Evolutionary conservation across 768 basidiomycete genomes (phyloP).

Genomic region (Tylopilus vinaceipallidus): DNA sequence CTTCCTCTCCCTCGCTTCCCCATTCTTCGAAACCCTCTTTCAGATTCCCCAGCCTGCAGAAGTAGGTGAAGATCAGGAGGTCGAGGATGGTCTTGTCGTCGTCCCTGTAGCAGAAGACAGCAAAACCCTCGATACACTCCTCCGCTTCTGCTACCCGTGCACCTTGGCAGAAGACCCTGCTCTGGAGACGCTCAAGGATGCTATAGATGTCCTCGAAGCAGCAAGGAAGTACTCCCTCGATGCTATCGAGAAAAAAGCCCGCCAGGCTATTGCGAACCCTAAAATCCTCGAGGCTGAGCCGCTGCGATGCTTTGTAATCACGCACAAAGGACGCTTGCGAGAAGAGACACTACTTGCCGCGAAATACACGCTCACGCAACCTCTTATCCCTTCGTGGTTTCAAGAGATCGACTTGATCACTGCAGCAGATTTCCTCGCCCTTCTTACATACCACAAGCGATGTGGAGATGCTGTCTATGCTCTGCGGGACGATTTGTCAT

Average conservation of each 20-base stretch:
- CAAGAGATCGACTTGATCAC: slow-evolving; percentile 29
- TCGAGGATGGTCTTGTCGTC: slow-evolving; percentile 14
- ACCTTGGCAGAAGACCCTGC: slow-evolving; percentile 22
- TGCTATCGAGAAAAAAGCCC: slow-evolving; percentile 12
- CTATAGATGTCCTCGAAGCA: slow-evolving; percentile 9
- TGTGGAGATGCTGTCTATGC: slow-evolving; percentile 15
- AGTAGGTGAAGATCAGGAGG: too few species aligned
- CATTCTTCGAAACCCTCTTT: slow-evolving; percentile 36
- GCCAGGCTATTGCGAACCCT: slow-evolving; percentile 18
- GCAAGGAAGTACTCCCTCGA: slow-evolving; percentile 21
- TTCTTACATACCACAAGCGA: slow-evolving; percentile 21
- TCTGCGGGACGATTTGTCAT: slow-evolving; percentile 1
- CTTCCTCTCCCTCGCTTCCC: neutral
- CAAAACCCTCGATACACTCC: slow-evolving; percentile 16
- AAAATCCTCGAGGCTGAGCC: slow-evolving; percentile 20
- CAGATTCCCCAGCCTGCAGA: slow-evolving; percentile 22
- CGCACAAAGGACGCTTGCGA: slow-evolving; percentile 16
- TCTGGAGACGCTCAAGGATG: too few species aligned
- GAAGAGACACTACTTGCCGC: slow-evolving; percentile 30
- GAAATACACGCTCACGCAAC: slow-evolving; percentile 26
- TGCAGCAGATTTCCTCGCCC: slow-evolving; percentile 22
- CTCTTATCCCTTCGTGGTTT: slow-evolving; percentile 24
- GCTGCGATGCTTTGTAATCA: slow-evolving; percentile 32
- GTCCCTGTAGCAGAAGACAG: slow-evolving; percentile 11
- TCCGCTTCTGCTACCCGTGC: slow-evolving; percentile 1